Conservation (phyloP, 495 filamentous ascomycete species). For the Aspergillus indologenus region DNA sequence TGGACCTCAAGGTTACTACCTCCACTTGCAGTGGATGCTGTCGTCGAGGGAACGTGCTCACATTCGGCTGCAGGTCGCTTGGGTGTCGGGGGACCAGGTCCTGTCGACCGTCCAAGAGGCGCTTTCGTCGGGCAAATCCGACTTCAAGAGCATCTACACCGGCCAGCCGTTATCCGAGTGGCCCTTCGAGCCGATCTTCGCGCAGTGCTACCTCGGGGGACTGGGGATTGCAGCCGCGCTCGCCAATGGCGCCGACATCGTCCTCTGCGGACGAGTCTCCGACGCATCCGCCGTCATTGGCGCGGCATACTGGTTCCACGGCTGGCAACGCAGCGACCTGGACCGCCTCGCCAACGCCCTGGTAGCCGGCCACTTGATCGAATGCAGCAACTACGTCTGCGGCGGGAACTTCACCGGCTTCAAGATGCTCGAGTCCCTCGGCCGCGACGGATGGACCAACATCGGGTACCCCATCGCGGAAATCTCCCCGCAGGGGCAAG, state of each 20-base stretch:
- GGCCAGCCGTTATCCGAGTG: slow-evolving; percentile 47
- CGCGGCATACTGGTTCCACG: slow-evolving; percentile 49
- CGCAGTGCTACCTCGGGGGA: slow-evolving; percentile 53
- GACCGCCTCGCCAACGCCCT: slow-evolving; percentile 51
- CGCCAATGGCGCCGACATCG: slow-evolving; percentile 53
- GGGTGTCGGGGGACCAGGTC: slow-evolving; percentile 53
- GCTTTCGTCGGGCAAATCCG: slow-evolving; percentile 32
- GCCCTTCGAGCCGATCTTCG: slow-evolving; percentile 53
- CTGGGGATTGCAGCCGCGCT: slow-evolving; percentile 49
- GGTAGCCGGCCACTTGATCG: slow-evolving; percentile 54
- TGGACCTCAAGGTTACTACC: slow-evolving; percentile 41
- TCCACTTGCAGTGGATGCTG: not conserved
- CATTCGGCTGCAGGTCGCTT: slow-evolving; percentile 34
- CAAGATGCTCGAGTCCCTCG: slow-evolving; percentile 37
- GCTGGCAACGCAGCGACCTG: slow-evolving; percentile 41
- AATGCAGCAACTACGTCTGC: slow-evolving; percentile 54
- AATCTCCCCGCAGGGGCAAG: slow-evolving; percentile 45
- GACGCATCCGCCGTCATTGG: slow-evolving; percentile 55
- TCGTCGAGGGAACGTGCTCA: not conserved
- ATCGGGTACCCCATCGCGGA: slow-evolving; percentile 60
- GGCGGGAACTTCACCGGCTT: slow-evolving; percentile 60
- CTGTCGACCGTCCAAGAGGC: slow-evolving; percentile 40
- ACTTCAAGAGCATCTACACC: slow-evolving; percentile 51
- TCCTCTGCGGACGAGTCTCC: slow-evolving; percentile 54
- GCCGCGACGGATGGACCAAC: slow-evolving; percentile 37